Evolutionary conservation across 2,329 filamentous ascomycete genomes (phyloP).

Genomic region (Diplodia sapinea): DNA sequence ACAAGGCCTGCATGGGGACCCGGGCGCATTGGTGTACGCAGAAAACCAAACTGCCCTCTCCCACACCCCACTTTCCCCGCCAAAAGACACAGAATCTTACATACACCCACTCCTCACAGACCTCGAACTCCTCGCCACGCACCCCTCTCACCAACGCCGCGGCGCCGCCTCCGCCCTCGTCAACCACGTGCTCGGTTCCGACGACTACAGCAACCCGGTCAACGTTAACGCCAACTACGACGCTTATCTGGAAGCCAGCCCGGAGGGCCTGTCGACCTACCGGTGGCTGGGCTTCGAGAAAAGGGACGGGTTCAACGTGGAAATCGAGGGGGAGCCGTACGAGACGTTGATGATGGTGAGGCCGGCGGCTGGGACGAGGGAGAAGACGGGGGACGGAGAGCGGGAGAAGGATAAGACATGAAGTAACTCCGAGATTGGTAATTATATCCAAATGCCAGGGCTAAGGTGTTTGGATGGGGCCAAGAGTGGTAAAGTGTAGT

Average conservation of each 20-base stretch:
- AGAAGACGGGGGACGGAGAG: neutral
- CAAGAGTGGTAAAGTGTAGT: no score
- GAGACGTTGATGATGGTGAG: slow-evolving; percentile 28
- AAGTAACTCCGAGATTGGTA: no score
- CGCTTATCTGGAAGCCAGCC: slow-evolving; percentile 13
- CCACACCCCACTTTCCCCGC: neutral
- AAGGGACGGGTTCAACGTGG: neutral
- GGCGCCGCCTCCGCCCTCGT: slow-evolving; percentile 15
- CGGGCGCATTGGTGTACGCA: slow-evolving; percentile 17
- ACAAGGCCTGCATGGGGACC: slow-evolving; percentile 2
- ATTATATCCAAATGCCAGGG: no score
- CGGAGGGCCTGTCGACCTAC: slow-evolving; percentile 15
- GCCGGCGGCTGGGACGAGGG: neutral
- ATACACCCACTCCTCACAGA: neutral
- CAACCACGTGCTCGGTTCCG: slow-evolving; percentile 2
- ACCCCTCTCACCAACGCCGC: slow-evolving; percentile 22
- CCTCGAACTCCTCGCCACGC: slow-evolving; percentile 25
- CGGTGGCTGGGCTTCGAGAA: slow-evolving; percentile 12
- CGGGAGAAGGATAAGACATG: no score
- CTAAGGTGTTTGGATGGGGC: no score
- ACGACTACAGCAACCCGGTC: neutral
- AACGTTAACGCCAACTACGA: neutral
- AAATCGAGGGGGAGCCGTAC: neutral
- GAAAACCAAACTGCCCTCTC: no score
- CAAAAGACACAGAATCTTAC: neutral